phyloP scores from a whole-genome alignment of 1,284 basidiomycete species.

The Naganishia cerealis region DNA sequence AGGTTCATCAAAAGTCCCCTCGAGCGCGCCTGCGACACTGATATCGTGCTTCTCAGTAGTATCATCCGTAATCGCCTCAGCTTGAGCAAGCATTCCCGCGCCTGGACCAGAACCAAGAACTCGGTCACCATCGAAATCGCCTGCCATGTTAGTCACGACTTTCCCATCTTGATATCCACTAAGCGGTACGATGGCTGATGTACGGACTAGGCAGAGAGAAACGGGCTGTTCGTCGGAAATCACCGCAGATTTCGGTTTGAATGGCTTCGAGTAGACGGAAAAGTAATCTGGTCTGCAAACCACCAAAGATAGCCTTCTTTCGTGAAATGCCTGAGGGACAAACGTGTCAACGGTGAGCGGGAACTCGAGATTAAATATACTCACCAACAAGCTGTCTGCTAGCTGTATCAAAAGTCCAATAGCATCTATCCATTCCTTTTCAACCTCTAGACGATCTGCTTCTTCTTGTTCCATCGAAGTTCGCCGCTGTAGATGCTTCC shows the following conservation, averaged over 20 bases:
- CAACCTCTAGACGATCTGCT: constrained; percentile 16
- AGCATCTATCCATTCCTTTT: constrained; percentile 22
- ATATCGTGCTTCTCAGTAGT: constrained; percentile 1
- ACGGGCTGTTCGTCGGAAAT: constrained; percentile 26
- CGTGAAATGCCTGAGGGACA: constrained; percentile 39
- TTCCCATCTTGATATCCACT: constrained; percentile 25
- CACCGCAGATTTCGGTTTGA: constrained; percentile 28
- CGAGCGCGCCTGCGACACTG: neutral
- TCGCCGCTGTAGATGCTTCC: neutral
- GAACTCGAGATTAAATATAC: constrained; percentile 6
- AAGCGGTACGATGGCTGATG: constrained; percentile 24
- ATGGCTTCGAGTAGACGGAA: constrained; percentile 22
- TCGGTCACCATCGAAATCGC: constrained; percentile 29
- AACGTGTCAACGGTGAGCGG: neutral
- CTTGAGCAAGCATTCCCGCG: neutral
- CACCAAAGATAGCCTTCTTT: constrained; percentile 39
- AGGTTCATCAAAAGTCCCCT: constrained; percentile 32
- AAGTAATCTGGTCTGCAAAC: constrained; percentile 42
- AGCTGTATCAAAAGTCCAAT: constrained; percentile 38
- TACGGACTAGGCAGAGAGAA: constrained; percentile 11
- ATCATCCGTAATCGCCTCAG: neutral
- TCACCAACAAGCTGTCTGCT: constrained; percentile 37
- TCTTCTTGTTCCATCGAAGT: constrained; percentile 17
- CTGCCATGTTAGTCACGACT: constrained; percentile 3
- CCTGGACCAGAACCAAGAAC: constrained; percentile 14